These are phyloP conservation scores for Aphanomyces euteiches DNA, from an alignment of 352 stramenopile genomes.

Conservation along the genomic window DNA sequence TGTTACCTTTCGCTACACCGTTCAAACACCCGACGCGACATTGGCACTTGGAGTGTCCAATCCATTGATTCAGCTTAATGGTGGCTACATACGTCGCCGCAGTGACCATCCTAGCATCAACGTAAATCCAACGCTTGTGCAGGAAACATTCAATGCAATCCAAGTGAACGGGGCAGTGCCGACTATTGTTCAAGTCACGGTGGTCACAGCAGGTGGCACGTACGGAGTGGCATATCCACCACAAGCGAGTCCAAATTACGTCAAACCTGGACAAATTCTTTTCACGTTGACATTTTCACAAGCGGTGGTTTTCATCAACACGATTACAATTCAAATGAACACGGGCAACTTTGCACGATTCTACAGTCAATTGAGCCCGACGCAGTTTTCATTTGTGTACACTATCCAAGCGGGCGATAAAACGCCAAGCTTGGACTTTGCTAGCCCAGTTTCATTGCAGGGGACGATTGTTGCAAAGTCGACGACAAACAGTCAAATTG, in stretches of 20 bases:
- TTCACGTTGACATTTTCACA: slow-evolving; percentile 65
- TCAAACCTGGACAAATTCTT: slow-evolving; percentile 61
- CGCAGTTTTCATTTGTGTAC: slow-evolving; percentile 62
- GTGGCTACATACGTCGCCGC: slow-evolving; percentile 37
- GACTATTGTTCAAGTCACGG: slow-evolving; percentile 44
- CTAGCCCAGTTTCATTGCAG: slow-evolving; percentile 41
- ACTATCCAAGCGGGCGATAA: slow-evolving; percentile 51
- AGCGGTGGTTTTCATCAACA: slow-evolving; percentile 44
- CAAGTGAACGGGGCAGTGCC: slow-evolving; percentile 48
- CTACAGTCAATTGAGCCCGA: slow-evolving; percentile 42
- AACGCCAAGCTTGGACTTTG: slow-evolving; percentile 55
- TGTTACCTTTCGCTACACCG: slow-evolving; percentile 58
- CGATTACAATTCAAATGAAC: slow-evolving; percentile 50
- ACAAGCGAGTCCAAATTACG: slow-evolving; percentile 42
- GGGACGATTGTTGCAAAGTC: slow-evolving; percentile 43
- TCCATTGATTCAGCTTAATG: slow-evolving; percentile 36
- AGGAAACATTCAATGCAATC: slow-evolving; percentile 35
- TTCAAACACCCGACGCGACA: slow-evolving; percentile 38
- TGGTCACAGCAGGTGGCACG: slow-evolving; percentile 43
- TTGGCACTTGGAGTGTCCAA: slow-evolving; percentile 37
- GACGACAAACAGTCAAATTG: slow-evolving; percentile 41
- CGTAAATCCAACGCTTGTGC: slow-evolving; percentile 42
- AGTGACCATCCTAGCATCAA: slow-evolving; percentile 37
- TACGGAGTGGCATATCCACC: slow-evolving; percentile 65
- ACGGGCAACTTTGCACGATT: slow-evolving; percentile 52